phyloP scores from a whole-genome alignment of 73 alveolate species.

The Stentor roeselii region DNA sequence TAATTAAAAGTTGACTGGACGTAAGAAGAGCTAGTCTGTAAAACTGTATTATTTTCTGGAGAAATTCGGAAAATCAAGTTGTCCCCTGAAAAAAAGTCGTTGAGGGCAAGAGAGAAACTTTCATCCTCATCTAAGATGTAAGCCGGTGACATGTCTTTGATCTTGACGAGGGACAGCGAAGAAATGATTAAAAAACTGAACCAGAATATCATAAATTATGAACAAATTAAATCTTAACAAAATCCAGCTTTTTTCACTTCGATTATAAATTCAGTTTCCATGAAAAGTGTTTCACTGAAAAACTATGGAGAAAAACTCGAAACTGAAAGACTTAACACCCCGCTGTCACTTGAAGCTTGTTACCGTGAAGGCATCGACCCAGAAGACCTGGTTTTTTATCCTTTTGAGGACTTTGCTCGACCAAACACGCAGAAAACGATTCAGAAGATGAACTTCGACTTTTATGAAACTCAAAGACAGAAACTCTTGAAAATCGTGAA shows the following conservation, averaged over 20 bases:
- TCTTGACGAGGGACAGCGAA: neutral
- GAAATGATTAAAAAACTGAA: no score
- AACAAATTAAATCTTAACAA: neutral
- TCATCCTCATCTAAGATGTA: neutral
- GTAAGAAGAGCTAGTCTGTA: neutral
- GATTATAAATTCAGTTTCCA: no score
- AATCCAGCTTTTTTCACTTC: no score
- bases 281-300: neutral
- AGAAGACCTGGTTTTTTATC: conserved; percentile 24
- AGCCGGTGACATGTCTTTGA: neutral
- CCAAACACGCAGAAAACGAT: neutral
- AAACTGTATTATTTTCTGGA: neutral
- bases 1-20: neutral
- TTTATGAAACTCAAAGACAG: conserved; percentile 13
- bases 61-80: neutral
- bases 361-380: conserved; percentile 29
- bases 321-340: neutral
- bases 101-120: no score
- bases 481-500: neutral
- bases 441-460: conserved; percentile 12
- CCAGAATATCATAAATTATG: neutral
- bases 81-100: neutral
- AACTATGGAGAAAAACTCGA: neutral
- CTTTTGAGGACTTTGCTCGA: neutral
- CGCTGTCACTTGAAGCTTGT: conserved; percentile 31